A percentile compares a stretch with the other conserved stretches of the same genome.
These are phyloP conservation scores for Marsdenia floribunda DNA, from an alignment of 257 asterid genomes.

Conservation along the genomic window DNA sequence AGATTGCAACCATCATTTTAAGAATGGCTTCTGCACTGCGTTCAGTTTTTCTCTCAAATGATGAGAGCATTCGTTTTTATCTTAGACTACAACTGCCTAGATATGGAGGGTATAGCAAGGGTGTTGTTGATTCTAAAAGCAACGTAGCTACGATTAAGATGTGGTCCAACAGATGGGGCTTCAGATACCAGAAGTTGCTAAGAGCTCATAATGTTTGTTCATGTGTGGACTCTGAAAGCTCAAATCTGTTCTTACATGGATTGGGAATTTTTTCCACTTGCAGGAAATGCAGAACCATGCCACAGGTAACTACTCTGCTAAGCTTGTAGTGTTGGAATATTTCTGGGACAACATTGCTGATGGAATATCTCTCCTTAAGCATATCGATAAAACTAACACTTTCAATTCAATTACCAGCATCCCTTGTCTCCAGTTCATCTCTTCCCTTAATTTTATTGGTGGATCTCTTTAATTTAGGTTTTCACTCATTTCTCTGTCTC, in stretches of 20 bases:
- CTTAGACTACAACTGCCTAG: constrained; percentile 27
- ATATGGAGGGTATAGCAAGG: constrained; percentile 29
- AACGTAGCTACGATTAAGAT: constrained; percentile 26
- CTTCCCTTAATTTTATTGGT: background rate
- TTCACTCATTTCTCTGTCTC: background rate
- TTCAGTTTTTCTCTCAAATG: constrained; percentile 50
- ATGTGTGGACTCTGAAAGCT: constrained; percentile 33
- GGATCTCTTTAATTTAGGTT: background rate
- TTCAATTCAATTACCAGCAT: background rate
- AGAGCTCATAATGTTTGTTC: constrained; percentile 32
- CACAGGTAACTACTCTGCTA: constrained; percentile 42
- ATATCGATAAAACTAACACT: background rate
- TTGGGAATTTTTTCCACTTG: constrained; percentile 21
- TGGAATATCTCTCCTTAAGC: background rate
- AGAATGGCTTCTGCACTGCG: constrained; percentile 58
- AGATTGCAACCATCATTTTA: constrained; percentile 26
- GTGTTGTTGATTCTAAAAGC: constrained; percentile 25
- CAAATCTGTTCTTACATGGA: constrained; percentile 27
- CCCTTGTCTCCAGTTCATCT: background rate
- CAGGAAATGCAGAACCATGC: constrained; percentile 15
- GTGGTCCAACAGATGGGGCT: constrained; percentile 35
- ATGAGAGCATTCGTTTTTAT: constrained; percentile 40
- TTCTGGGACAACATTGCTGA: background rate
- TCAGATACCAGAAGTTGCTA: constrained; percentile 29
- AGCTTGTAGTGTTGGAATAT: background rate